These are phyloP conservation scores for Gardenia jasminoides DNA, from an alignment of 257 asterid species.

Conservation along the genomic window DNA sequence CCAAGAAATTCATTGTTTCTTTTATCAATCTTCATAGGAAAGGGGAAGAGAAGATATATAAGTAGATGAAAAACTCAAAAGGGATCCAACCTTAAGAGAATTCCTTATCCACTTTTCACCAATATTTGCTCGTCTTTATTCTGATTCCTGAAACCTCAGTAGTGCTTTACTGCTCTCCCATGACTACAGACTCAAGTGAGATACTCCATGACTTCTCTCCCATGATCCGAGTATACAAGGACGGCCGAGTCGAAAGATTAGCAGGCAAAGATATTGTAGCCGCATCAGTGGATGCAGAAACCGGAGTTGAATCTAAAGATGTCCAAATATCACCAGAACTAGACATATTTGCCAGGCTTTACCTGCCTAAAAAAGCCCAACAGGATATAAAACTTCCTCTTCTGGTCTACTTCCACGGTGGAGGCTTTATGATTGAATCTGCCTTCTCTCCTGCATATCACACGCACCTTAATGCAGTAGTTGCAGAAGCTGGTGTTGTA, in stretches of 20 bases:
- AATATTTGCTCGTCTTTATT: too few species aligned
- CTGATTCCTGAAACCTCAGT: too few species aligned
- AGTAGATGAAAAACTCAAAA: too few species aligned
- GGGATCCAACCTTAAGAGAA: too few species aligned
- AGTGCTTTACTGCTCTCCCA: neutral
- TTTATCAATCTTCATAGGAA: too few species aligned
- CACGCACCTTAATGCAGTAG: slow-evolving; percentile 33
- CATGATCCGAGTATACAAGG: slow-evolving; percentile 32
- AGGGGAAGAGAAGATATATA: too few species aligned
- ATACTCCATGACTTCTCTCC: slow-evolving; percentile 41
- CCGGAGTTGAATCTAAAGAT: slow-evolving; percentile 55
- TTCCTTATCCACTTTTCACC: too few species aligned
- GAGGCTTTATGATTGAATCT: slow-evolving; percentile 46
- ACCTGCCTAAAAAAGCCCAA: slow-evolving; percentile 33
- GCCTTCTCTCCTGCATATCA: slow-evolving; percentile 41
- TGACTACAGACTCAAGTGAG: slow-evolving; percentile 29
- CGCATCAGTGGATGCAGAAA: slow-evolving; percentile 36
- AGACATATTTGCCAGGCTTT: slow-evolving; percentile 43
- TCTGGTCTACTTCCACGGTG: slow-evolving; percentile 60
- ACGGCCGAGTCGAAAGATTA: slow-evolving; percentile 42
- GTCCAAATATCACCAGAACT: slow-evolving; percentile 25
- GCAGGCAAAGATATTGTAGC: slow-evolving; percentile 16
- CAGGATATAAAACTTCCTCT: slow-evolving; percentile 42
- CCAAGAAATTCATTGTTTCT: too few species aligned
- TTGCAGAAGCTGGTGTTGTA: slow-evolving; percentile 35